Evolutionary conservation across 2,329 filamentous ascomycete genomes (phyloP).

Genomic region (Colletotrichum chrysophilum): DNA sequence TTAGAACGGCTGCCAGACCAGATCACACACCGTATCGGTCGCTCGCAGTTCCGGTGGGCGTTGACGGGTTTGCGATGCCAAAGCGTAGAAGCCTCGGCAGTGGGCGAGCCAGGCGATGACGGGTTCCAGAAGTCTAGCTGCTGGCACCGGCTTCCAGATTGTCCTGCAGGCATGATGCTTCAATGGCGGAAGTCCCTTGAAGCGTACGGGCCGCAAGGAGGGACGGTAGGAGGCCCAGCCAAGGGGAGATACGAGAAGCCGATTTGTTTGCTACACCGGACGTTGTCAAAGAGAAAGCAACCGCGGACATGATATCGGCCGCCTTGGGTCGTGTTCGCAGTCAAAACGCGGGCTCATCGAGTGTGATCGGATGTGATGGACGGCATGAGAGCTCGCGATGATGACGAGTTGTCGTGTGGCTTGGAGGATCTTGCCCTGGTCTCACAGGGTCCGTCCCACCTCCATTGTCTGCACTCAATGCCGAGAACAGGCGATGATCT

Average conservation of each 20-base stretch:
- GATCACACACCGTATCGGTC: neutral
- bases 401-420: constrained; percentile 9
- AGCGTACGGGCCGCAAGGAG: neutral
- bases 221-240: neutral
- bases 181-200: neutral
- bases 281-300: neutral
- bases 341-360: neutral
- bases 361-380: neutral
- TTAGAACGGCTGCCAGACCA: neutral
- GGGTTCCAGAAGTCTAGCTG: neutral
- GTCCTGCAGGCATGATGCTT: neutral
- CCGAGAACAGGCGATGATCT: neutral
- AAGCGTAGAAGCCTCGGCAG: neutral
- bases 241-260: neutral
- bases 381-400: neutral
- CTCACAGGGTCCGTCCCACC: neutral
- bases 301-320: neutral
- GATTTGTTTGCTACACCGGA: neutral
- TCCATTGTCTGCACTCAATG: neutral
- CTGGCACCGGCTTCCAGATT: neutral
- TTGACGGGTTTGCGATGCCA: neutral
- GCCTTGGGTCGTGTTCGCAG: neutral
- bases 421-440: neutral
- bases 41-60: neutral
- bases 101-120: neutral